Percentiles rank a stretch among this genome's conserved stretches.
Conservation (phyloP, 2,329 filamentous ascomycete species). For the Rutstroemia sp. region DNA sequence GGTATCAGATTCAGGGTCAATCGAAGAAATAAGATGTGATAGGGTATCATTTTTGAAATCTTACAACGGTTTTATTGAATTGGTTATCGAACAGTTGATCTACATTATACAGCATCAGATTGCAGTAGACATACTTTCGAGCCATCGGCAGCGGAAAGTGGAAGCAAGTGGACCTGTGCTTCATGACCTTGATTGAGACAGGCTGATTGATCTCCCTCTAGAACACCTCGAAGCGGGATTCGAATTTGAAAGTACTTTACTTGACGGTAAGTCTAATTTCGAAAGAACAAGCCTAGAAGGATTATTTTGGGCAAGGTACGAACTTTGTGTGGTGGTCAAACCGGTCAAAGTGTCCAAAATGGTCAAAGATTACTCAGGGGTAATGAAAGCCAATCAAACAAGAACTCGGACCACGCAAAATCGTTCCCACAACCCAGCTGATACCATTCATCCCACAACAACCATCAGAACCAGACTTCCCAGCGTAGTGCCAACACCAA, state of each 20-base stretch:
- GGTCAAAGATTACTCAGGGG: conserved; percentile 4
- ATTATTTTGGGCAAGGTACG: background rate
- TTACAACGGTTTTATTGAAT: background rate
- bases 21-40: background rate
- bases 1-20: background rate
- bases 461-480: background rate
- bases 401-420: background rate
- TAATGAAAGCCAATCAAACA: conserved; percentile 4
- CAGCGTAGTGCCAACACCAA: no score
- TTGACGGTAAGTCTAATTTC: background rate
- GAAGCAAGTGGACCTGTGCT: background rate
- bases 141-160: background rate
- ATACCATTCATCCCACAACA: background rate
- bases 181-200: background rate
- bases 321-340: background rate
- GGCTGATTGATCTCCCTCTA: conserved; percentile 6
- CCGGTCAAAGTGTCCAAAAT: background rate
- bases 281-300: conserved; percentile 3
- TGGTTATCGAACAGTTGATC: background rate
- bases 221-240: conserved; percentile 1
- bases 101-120: background rate
- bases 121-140: background rate
- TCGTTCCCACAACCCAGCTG: background rate
- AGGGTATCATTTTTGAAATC: background rate
- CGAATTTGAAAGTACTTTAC: background rate